Conservation (phyloP, 148 eudicot species). For the Drosera capensis region DNA sequence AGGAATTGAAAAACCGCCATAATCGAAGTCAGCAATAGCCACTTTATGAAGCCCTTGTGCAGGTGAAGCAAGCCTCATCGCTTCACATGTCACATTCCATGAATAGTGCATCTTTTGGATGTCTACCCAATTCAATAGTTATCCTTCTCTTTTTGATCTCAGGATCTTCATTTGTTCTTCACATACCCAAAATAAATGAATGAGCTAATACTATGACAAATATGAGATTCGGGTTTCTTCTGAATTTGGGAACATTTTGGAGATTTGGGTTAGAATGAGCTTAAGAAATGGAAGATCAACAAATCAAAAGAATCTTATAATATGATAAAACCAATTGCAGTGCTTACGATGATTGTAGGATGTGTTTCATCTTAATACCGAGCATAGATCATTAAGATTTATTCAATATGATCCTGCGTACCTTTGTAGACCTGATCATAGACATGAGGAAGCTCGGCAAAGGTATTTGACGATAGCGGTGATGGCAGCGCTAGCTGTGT, state of each 20-base stretch:
- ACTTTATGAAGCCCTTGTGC: conserved; percentile 11
- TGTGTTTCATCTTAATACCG: background rate
- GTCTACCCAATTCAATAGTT: conserved; percentile 17
- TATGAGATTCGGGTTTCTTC: too few relatives aligned
- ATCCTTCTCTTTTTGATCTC: conserved; percentile 10
- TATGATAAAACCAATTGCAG: too few relatives aligned
- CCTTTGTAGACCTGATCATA: conserved; percentile 22
- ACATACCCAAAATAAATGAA: background rate
- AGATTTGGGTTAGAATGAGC: too few relatives aligned
- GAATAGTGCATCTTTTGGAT: conserved; percentile 21
- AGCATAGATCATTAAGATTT: background rate
- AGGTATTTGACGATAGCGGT: conserved; percentile 19
- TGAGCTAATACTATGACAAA: background rate
- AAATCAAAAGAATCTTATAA: too few relatives aligned
- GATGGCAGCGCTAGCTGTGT: conserved; percentile 19
- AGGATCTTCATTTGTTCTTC: conserved; percentile 19
- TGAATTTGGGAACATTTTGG: too few relatives aligned
- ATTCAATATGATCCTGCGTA: conserved; percentile 2
- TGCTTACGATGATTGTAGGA: too few relatives aligned
- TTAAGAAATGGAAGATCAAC: too few relatives aligned
- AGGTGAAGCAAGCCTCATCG: conserved; percentile 14
- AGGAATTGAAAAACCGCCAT: conserved; percentile 19
- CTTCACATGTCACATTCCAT: conserved; percentile 20
- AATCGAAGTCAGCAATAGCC: conserved; percentile 12
- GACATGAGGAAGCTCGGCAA: conserved; percentile 25